Percentiles rank a stretch among this genome's conserved stretches.
phyloP scores from a whole-genome alignment of 2,329 filamentous ascomycete species.

The Aureobasidium sp. region DNA sequence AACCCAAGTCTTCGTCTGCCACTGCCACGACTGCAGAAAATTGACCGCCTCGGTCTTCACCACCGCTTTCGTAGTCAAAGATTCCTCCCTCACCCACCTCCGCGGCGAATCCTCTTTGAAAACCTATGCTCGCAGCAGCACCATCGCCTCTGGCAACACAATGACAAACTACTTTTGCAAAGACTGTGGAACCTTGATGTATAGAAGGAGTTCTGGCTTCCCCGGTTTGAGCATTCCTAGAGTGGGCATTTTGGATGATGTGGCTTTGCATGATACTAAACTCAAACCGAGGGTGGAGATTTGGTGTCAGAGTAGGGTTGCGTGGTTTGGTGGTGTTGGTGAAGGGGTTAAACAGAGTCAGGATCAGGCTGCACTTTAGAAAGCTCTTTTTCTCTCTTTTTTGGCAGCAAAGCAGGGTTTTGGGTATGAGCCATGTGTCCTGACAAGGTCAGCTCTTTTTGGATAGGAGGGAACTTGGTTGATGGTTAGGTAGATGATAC shows the following conservation, averaged over 20 bases:
- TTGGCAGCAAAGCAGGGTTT: no score
- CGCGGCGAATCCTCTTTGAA: conserved; percentile 39
- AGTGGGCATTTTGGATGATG: conserved; percentile 58
- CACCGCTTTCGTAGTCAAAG: conserved; percentile 48
- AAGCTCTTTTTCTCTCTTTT: no score
- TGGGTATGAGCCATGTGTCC: no score
- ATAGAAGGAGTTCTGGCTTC: conserved; percentile 40
- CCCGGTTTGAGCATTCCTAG: conserved; percentile 45
- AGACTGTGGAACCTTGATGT: conserved; percentile 55
- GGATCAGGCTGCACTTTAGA: neutral
- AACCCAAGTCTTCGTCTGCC: conserved; percentile 48
- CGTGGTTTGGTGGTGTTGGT: conserved; percentile 38
- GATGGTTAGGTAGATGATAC: no score
- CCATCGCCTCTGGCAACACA: conserved; percentile 39
- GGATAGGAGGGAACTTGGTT: no score
- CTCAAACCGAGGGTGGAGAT: conserved; percentile 48
- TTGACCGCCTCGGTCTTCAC: conserved; percentile 57
- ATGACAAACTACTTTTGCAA: conserved; percentile 60
- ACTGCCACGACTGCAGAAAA: conserved; percentile 56
- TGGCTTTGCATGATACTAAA: conserved; percentile 49
- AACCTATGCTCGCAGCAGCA: conserved; percentile 38
- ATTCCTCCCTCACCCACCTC: conserved; percentile 41
- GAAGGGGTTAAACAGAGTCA: conserved; percentile 27
- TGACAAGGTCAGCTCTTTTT: no score
- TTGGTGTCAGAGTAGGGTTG: conserved; percentile 46